Percentiles rank a stretch among this genome's conserved stretches.
These are phyloP conservation scores for Saturnispora diversa DNA, from an alignment of 805 yeast genomes.

Conservation along the genomic window DNA sequence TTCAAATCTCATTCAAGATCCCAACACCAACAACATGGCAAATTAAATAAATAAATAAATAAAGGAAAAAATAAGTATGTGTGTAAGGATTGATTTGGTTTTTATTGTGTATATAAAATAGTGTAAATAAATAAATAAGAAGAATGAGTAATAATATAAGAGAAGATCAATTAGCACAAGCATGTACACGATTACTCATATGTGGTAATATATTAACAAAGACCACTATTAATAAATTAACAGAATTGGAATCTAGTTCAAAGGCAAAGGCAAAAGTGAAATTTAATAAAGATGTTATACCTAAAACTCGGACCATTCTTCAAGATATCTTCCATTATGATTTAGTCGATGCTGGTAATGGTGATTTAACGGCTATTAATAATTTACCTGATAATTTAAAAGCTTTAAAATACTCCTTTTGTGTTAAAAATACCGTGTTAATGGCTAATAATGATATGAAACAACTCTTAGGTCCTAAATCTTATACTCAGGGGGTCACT, in stretches of 20 bases:
- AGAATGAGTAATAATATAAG: neutral
- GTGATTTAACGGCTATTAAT: slow-evolving; percentile 24
- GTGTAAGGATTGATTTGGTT: too few species aligned
- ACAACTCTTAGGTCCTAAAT: slow-evolving; percentile 7
- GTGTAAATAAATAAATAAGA: too few species aligned
- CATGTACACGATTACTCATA: neutral
- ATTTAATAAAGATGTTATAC: slow-evolving; percentile 23
- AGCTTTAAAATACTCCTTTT: slow-evolving; percentile 19
- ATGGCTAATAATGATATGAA: slow-evolving; percentile 7
- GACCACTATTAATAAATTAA: slow-evolving; percentile 21
- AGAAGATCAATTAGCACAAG: slow-evolving; percentile 1
- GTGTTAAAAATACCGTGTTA: slow-evolving; percentile 12
- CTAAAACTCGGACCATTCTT: slow-evolving; percentile 2
- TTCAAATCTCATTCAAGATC: too few species aligned
- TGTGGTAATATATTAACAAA: slow-evolving; percentile 9
- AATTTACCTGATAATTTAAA: slow-evolving; percentile 18
- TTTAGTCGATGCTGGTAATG: slow-evolving; percentile 18
- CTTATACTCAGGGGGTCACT: slow-evolving; percentile 1
- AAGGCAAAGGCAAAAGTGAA: slow-evolving; percentile 20
- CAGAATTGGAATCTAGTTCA: slow-evolving; percentile 25
- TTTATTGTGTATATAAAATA: too few species aligned
- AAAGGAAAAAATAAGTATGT: neutral
- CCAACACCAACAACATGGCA: slow-evolving; percentile 2
- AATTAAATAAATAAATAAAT: neutral
- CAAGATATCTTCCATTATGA: slow-evolving; percentile 21